These are phyloP conservation scores for Spergularia azorica DNA, from an alignment of 179 eudicot genomes.

Conservation along the genomic window DNA sequence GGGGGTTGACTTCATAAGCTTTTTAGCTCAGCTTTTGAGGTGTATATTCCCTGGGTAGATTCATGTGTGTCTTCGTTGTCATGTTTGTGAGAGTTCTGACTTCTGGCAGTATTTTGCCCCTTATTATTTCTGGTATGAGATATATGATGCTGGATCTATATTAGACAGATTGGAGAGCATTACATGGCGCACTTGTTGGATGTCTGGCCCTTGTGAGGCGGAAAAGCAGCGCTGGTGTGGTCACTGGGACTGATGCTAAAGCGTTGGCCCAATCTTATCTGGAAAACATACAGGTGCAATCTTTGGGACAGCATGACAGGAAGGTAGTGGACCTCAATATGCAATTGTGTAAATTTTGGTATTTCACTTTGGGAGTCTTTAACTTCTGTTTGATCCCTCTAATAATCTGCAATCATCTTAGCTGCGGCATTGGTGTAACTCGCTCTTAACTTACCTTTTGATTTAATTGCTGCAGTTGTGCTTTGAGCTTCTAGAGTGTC, in stretches of 20 bases:
- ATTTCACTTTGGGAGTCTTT: not conserved
- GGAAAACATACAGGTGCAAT: conserved; percentile 70
- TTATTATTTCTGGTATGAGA: conserved; percentile 17
- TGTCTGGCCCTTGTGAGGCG: conserved; percentile 83
- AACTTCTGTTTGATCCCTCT: not conserved
- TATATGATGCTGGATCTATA: conserved; percentile 38
- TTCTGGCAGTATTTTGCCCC: not conserved
- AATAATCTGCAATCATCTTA: not conserved
- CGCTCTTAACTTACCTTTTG: conserved; percentile 6
- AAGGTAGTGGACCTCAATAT: conserved; percentile 48
- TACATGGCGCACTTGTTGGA: conserved; percentile 93
- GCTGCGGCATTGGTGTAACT: not conserved
- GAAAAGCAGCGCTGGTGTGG: conserved; percentile 60
- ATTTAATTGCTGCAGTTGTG: conserved; percentile 63
- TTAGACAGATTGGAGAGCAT: conserved; percentile 99
- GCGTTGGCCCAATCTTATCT: conserved; percentile 60
- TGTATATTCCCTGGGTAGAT: not conserved
- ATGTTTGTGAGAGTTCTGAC: not conserved
- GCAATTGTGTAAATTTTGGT: conserved; percentile 7
- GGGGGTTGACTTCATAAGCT: conserved; percentile 3
- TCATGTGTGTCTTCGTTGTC: not conserved
- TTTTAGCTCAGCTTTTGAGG: not conserved
- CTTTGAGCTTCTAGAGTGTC: conserved; percentile 80
- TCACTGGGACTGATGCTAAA: conserved; percentile 56
- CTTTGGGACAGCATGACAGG: conserved; percentile 81